Percentiles rank a stretch among this genome's conserved stretches.
phyloP scores from a whole-genome alignment of 2,329 filamentous ascomycete genomes.

The Ceratocystiopsis brevicomis region DNA sequence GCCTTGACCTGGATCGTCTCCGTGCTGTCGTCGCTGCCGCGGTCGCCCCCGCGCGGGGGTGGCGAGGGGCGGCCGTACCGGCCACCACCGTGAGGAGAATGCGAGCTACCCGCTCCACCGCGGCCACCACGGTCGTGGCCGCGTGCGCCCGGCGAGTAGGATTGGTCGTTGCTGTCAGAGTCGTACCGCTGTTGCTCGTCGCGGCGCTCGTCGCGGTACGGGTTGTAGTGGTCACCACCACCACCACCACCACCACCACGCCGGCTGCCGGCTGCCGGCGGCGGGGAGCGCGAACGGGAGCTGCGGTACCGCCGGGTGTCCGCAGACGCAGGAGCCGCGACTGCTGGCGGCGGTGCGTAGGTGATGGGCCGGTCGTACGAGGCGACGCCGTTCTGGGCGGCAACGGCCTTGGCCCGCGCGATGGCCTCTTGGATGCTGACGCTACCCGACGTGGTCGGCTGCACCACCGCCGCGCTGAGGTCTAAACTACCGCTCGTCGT shows the following conservation, averaged over 20 bases:
- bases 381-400: slow-evolving; percentile 56
- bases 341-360: slow-evolving; percentile 21
- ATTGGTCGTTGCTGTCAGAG: slow-evolving; percentile 31
- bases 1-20: slow-evolving; percentile 80
- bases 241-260: slow-evolving; percentile 35
- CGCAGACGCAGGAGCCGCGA: background rate
- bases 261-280: slow-evolving; percentile 36
- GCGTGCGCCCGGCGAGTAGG: slow-evolving; percentile 5
- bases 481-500: slow-evolving; percentile 60
- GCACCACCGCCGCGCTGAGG: slow-evolving; percentile 54
- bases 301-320: slow-evolving; percentile 36
- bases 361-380: slow-evolving; percentile 38
- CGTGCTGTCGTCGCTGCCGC: slow-evolving; percentile 43
- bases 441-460: slow-evolving; percentile 60
- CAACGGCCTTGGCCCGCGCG: slow-evolving; percentile 66
- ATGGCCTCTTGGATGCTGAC: slow-evolving; percentile 72
- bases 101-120: slow-evolving; percentile 23
- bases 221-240: slow-evolving; percentile 26
- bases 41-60: slow-evolving; percentile 1
- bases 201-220: slow-evolving; percentile 34
- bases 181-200: slow-evolving; percentile 34
- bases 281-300: slow-evolving; percentile 55
- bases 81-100: slow-evolving; percentile 37
- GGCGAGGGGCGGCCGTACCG: slow-evolving; percentile 14
- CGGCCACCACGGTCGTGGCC: slow-evolving; percentile 25